These are phyloP conservation scores for Adansonia madagascariensis DNA, from an alignment of 441 rosid genomes.

Conservation along the genomic window DNA sequence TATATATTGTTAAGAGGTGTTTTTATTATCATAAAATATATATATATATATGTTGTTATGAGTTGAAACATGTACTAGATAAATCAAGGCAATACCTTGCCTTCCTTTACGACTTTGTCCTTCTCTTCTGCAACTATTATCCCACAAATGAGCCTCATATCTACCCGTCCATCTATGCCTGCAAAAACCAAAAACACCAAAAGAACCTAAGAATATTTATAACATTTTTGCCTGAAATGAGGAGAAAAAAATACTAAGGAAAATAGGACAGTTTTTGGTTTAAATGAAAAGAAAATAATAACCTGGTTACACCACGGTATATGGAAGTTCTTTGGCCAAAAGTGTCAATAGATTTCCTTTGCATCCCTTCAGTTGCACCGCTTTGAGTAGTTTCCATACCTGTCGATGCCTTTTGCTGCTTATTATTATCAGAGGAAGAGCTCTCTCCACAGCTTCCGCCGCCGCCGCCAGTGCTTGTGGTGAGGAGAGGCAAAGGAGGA, in stretches of 20 bases:
- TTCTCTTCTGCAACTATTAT: conserved; percentile 74
- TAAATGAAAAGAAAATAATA: too few species aligned
- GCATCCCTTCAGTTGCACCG: conserved; percentile 47
- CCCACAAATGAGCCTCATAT: conserved; percentile 82
- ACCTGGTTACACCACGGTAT: conserved; percentile 77
- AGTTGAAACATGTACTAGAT: not conserved
- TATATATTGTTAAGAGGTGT: too few species aligned
- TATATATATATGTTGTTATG: not conserved
- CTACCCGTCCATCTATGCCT: conserved; percentile 89
- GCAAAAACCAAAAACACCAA: conserved; percentile 14
- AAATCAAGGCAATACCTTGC: conserved; percentile 48
- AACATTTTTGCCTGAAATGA: too few species aligned
- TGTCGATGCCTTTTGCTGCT: conserved; percentile 40
- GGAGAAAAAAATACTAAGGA: too few species aligned
- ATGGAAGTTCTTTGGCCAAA: conserved; percentile 78
- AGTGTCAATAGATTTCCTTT: conserved; percentile 54
- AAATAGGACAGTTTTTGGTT: too few species aligned
- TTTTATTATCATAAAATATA: too few species aligned
- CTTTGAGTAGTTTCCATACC: conserved; percentile 27
- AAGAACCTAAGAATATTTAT: not conserved
- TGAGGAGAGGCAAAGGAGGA: too few species aligned
- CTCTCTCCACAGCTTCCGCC: conserved; percentile 33
- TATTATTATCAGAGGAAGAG: conserved; percentile 41
- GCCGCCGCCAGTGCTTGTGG: not conserved
- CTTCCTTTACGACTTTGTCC: conserved; percentile 80